These are phyloP conservation scores for Strigomonas galati DNA, from an alignment of 208 protist species.

Conservation along the genomic window DNA sequence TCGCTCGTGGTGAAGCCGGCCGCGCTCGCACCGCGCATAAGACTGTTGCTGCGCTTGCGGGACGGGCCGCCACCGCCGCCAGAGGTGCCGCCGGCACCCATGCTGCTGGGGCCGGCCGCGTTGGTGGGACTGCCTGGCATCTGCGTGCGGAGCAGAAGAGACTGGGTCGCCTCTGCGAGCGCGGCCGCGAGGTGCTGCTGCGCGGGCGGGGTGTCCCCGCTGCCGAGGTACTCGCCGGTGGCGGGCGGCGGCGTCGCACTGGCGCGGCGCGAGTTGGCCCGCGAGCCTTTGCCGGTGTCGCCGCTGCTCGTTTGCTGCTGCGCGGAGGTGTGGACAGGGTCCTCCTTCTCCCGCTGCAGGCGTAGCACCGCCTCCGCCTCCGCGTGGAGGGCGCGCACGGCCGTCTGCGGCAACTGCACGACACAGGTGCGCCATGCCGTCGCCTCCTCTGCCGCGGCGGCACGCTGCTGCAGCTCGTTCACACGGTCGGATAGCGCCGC, in stretches of 20 bases:
- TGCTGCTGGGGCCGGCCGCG: not conserved
- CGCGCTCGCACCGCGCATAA: not conserved
- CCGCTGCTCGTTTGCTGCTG: not conserved
- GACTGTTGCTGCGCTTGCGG: constrained; percentile 8
- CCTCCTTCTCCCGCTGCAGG: constrained; percentile 6
- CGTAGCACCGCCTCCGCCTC: constrained; percentile 26
- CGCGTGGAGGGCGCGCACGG: constrained; percentile 25
- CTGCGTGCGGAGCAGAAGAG: not conserved
- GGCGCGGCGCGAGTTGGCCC: not conserved
- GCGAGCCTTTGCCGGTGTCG: constrained; percentile 8
- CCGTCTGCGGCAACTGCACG: not conserved
- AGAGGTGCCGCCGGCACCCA: not conserved
- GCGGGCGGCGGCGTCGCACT: not conserved
- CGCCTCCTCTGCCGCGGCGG: constrained; percentile 43
- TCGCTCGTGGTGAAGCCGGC: constrained; percentile 1
- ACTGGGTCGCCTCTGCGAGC: constrained; percentile 10
- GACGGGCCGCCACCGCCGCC: not conserved
- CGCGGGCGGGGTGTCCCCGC: not conserved
- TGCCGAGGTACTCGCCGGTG: not conserved
- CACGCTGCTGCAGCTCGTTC: constrained; percentile 22
- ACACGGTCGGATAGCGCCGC: constrained; percentile 26
- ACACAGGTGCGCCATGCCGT: not conserved
- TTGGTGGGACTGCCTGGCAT: not conserved
- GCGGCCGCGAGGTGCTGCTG: constrained; percentile 6
- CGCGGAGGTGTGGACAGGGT: not conserved